Conservation (phyloP, 768 basidiomycete genomes). For the Sporobolomyces pararoseus region DNA sequence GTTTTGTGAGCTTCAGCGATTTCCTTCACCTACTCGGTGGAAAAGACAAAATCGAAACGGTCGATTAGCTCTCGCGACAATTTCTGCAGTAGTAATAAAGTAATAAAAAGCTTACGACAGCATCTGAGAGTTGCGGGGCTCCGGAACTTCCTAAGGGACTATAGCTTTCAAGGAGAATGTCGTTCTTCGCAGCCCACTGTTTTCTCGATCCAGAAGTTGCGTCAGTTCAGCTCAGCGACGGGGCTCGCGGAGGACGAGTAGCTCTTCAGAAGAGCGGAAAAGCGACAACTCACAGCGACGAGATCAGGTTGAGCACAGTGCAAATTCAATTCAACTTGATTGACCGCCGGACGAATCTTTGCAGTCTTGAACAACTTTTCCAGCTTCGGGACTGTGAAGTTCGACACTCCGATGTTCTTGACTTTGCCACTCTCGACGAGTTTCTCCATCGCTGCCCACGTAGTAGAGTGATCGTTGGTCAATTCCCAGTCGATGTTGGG, state of each 20-base stretch:
- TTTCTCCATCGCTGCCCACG: slow-evolving; percentile 73
- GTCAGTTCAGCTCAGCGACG: too few relatives aligned
- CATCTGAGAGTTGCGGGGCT: slow-evolving; percentile 58
- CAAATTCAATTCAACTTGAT: slow-evolving; percentile 56
- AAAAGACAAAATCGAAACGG: too few relatives aligned
- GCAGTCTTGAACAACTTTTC: slow-evolving; percentile 26
- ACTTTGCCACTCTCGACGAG: slow-evolving; percentile 67
- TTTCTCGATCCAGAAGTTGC: too few relatives aligned
- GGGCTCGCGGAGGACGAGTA: too few relatives aligned
- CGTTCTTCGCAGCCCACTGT: slow-evolving; percentile 59
- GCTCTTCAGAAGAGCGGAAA: too few relatives aligned
- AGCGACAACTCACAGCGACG: slow-evolving; percentile 50
- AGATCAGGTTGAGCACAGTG: slow-evolving; percentile 58
- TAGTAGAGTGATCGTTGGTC: slow-evolving; percentile 46
- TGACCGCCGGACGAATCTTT: slow-evolving; percentile 53
- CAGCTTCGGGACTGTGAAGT: slow-evolving; percentile 55
- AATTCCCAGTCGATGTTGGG: slow-evolving; percentile 23
- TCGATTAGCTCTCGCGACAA: too few relatives aligned
- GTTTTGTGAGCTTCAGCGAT: slow-evolving; percentile 52
- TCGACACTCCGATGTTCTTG: slow-evolving; percentile 67
- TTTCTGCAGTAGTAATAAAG: too few relatives aligned
- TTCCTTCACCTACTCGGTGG: slow-evolving; percentile 40
- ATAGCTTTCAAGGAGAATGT: slow-evolving; percentile 60
- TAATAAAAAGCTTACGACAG: slow-evolving; percentile 55
- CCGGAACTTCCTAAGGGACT: slow-evolving; percentile 73